Percentiles rank a stretch among this genome's conserved stretches.
phyloP scores from a whole-genome alignment of 2,329 filamentous ascomycete genomes.

The Magnaporthiopsis incrustans region DNA sequence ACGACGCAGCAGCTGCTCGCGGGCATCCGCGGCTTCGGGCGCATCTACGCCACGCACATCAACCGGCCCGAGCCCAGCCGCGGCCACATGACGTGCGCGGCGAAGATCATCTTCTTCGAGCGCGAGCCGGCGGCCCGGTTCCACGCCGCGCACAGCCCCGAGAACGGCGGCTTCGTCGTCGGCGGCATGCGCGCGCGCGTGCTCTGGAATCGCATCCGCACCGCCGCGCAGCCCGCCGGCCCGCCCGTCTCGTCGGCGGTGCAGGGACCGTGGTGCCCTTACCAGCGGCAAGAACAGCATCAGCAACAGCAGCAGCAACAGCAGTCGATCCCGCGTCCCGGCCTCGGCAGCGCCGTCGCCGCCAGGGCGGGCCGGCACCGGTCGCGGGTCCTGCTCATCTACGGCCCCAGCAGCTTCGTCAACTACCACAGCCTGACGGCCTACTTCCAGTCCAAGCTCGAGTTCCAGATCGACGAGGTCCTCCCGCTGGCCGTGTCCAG shows the following conservation, averaged over 20 bases:
- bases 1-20: slow-evolving; percentile 33
- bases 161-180: slow-evolving; percentile 26
- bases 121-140: slow-evolving; percentile 28
- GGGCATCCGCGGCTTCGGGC: slow-evolving; percentile 36
- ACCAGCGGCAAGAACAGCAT: no score
- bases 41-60: slow-evolving; percentile 43
- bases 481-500: slow-evolving; percentile 19
- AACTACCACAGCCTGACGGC: slow-evolving; percentile 29
- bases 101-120: slow-evolving; percentile 42
- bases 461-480: slow-evolving; percentile 39
- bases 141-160: slow-evolving; percentile 13
- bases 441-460: slow-evolving; percentile 35
- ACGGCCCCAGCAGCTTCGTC: slow-evolving; percentile 34
- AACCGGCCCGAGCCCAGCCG: slow-evolving; percentile 33
- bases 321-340: no score
- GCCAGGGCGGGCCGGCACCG: slow-evolving; percentile 18
- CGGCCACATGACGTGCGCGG: slow-evolving; percentile 30
- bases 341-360: neutral
- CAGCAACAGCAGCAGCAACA: no score
- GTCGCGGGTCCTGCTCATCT: slow-evolving; percentile 44
- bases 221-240: slow-evolving; percentile 18
- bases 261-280: neutral
- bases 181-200: slow-evolving; percentile 29
- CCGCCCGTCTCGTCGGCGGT: neutral
- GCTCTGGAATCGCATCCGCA: slow-evolving; percentile 40